phyloP scores from a whole-genome alignment of 208 protist species.

The Acanthamoeba lenticulata region DNA sequence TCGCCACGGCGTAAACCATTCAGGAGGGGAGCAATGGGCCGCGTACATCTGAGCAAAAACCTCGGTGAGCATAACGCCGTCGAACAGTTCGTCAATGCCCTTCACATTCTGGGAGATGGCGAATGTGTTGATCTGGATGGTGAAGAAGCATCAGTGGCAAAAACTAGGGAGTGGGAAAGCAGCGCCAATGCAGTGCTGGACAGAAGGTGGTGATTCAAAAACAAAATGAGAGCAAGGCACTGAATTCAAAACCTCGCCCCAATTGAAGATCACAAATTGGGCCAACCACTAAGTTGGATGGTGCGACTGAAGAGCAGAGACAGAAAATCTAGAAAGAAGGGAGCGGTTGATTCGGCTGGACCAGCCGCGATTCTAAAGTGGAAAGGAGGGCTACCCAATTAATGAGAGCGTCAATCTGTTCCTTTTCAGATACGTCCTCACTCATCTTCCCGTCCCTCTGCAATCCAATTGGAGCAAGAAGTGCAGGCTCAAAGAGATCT shows the following conservation, averaged over 20 bases:
- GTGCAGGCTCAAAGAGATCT: background rate
- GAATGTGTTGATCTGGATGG: conserved; percentile 76
- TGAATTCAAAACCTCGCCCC: background rate
- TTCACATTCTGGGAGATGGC: conserved; percentile 40
- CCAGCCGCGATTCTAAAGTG: background rate
- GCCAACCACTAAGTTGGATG: background rate
- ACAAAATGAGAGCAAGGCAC: background rate
- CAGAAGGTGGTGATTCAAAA: background rate
- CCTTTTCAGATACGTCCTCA: background rate
- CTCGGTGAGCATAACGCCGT: conserved; percentile 76
- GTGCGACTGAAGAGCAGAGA: background rate
- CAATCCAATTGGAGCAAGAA: background rate
- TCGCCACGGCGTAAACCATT: no score
- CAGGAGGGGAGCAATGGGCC: no score
- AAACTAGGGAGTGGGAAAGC: background rate
- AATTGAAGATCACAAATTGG: background rate
- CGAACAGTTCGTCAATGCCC: conserved; percentile 63
- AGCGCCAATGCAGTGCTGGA: no score
- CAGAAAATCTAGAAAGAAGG: background rate
- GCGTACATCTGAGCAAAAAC: conserved; percentile 76
- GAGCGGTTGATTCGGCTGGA: no score
- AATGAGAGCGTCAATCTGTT: background rate
- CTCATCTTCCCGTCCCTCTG: background rate
- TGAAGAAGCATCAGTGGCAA: conserved; percentile 6
- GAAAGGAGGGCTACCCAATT: background rate